phyloP scores from a whole-genome alignment of 139 green algal genomes.

The Chlorella sp. region DNA sequence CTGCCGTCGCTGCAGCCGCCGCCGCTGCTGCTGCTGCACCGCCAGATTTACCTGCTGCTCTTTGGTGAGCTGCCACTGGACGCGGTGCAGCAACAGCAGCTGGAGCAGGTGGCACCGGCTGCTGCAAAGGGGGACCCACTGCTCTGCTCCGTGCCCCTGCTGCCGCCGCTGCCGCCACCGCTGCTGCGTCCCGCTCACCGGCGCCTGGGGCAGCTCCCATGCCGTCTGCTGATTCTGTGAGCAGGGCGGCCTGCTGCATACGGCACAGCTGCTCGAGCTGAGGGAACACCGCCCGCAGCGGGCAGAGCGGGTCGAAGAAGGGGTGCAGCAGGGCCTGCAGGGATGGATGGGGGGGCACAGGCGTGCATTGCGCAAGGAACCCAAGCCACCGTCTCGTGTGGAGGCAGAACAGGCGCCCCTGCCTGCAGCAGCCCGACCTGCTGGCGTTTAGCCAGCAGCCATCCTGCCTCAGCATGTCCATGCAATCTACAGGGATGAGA shows the following conservation, averaged over 20 bases:
- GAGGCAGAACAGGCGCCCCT: too few species aligned
- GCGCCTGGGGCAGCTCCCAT: too few species aligned
- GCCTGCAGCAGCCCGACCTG: too few species aligned
- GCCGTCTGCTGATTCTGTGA: neutral
- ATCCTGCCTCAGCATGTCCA: too few species aligned
- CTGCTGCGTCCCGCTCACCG: neutral
- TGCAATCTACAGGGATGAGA: too few species aligned
- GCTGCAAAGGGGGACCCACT: neutral
- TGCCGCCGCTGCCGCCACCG: neutral
- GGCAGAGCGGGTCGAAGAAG: constrained; percentile 39
- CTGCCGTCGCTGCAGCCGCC: neutral
- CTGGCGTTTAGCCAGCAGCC: too few species aligned
- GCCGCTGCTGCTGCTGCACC: neutral
- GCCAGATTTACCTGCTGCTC: neutral
- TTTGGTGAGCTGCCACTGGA: neutral
- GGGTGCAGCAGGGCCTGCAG: constrained; percentile 52
- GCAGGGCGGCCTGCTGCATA: neutral
- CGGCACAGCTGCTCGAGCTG: neutral
- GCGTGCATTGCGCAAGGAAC: too few species aligned
- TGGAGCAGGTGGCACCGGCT: too few species aligned
- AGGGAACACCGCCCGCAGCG: constrained; percentile 29
- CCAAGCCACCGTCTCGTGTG: too few species aligned
- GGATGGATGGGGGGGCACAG: too few species aligned
- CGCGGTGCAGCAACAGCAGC: neutral
- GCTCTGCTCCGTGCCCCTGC: neutral